phyloP scores from a whole-genome alignment of 2,329 filamentous ascomycete species.

The Pezizomycotina sp. region DNA sequence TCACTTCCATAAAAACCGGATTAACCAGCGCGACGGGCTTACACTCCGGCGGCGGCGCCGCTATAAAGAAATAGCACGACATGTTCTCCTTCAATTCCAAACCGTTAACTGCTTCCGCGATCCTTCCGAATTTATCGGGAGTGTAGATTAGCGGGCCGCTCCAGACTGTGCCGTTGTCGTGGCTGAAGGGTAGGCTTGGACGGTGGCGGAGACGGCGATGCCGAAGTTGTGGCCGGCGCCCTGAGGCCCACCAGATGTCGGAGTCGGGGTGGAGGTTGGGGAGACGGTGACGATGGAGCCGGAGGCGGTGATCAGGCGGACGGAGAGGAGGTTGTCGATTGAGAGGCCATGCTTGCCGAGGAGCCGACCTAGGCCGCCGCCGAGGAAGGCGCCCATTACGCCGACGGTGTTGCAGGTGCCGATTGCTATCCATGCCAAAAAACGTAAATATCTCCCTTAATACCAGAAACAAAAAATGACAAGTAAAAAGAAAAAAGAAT shows the following conservation, averaged over 20 bases:
- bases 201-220: conserved; percentile 31
- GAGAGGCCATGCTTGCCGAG: conserved; percentile 23
- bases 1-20: conserved; percentile 19
- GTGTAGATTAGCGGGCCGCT: conserved; percentile 26
- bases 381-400: conserved; percentile 6
- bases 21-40: conserved; percentile 21
- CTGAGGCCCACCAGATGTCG: conserved; percentile 32
- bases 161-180: conserved; percentile 22
- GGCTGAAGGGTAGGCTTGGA: conserved; percentile 28
- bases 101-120: conserved; percentile 23
- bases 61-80: conserved; percentile 23
- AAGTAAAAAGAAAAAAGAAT: too few relatives aligned
- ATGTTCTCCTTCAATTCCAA: conserved; percentile 20
- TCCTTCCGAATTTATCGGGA: conserved; percentile 23
- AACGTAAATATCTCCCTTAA: too few relatives aligned
- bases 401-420: conserved; percentile 16
- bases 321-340: conserved; percentile 31
- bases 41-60: conserved; percentile 21
- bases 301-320: conserved; percentile 31
- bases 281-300: conserved; percentile 28
- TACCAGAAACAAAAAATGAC: too few relatives aligned
- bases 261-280: conserved; percentile 21
- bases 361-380: conserved; percentile 17
- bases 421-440: conserved; percentile 8
- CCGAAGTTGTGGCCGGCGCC: conserved; percentile 34